Conservation (phyloP, 2,329 filamentous ascomycete species). For the Trichoderma sp. region DNA sequence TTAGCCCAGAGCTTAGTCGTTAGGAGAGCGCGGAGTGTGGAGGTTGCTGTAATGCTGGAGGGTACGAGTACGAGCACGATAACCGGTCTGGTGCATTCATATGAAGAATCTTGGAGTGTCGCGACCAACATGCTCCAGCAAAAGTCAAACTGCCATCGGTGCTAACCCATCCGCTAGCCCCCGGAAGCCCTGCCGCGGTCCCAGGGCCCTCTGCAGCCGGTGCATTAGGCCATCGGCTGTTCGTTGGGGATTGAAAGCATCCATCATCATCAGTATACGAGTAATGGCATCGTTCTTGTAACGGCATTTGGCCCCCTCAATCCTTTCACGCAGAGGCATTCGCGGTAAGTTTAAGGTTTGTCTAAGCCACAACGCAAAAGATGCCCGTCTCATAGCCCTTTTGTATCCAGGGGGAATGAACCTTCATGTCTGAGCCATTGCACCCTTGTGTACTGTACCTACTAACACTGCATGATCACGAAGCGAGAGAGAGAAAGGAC, state of each 20-base stretch:
- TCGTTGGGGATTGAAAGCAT: slow-evolving; percentile 27
- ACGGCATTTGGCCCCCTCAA: not conserved
- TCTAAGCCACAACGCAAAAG: not conserved
- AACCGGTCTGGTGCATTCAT: not conserved
- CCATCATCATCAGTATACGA: not conserved
- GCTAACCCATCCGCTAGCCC: slow-evolving; percentile 12
- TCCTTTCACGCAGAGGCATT: not conserved
- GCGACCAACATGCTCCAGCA: not conserved
- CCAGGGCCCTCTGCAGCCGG: slow-evolving; percentile 21
- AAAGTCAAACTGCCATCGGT: not conserved
- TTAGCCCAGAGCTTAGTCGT: not conserved
- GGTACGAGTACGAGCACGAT: slow-evolving; percentile 7
- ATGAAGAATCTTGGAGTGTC: not conserved
- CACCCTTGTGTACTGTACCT: not conserved
- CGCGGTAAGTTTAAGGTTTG: not conserved
- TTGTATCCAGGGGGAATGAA: not conserved
- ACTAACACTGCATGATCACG: not conserved
- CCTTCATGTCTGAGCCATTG: not conserved
- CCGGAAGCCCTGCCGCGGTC: slow-evolving; percentile 22
- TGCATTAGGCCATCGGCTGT: slow-evolving; percentile 35
- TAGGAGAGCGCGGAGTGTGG: not conserved
- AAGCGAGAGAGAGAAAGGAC: not conserved
- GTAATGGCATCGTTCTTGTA: not conserved
- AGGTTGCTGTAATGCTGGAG: not conserved
- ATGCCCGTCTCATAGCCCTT: not conserved